Base-by-base conservation (phyloP, 192 early-diverging fungal genomes). In the Coemansia sp. region DNA sequence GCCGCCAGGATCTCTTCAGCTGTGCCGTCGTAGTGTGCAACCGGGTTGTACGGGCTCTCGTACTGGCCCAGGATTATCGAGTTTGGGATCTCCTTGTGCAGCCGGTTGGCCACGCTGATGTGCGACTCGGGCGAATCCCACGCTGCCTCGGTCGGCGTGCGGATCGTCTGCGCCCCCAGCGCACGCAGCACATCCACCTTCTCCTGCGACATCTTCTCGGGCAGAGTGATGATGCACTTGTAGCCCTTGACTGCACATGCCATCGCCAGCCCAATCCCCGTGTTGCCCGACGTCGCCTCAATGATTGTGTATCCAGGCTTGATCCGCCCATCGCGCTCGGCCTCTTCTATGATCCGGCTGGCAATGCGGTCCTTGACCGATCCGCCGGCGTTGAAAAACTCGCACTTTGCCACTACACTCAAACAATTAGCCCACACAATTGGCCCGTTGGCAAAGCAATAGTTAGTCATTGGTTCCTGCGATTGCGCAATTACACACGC, bases 191-290 rank as follows among this genome's bases (percentile, higher is more conserved):
- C 92, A 74, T 97, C 97, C 17, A 98, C 96, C 87, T 99, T 99
- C 79, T 99, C 97, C 82, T 97, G 91, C 55, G 90, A 93, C 97
- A 99, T 99, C 77, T 99, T 99, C 79, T 99, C 97, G 23, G 97
- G 97, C 23, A 99, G 85, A 11, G 97, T 99, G 64, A 99, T 99
- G 71, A 99, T 96, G 68, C 91, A 88, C 64, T 91, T 87, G 85
- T 99, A 99, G 29, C 97, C 97, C 84, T 97, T 99, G 53, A 99
- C 93, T n/a, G 97, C 96, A 48, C 92, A 94, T 59, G 95, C 87
- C 38, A 99, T 82, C 50, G 97, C 97, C 50, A 99, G 86, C 49
- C 97, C 97, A 70, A 99, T 99, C 64, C 97, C 97, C 27, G 97
- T 99, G 85, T 99, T 99, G 70, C 97, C 97, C 23, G 95, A 97